A percentile compares a stretch with the other conserved stretches of the same genome.
These are phyloP conservation scores for Lasiodiplodia sp. DNA, from an alignment of 2,329 filamentous ascomycete genomes.

Conservation along the genomic window DNA sequence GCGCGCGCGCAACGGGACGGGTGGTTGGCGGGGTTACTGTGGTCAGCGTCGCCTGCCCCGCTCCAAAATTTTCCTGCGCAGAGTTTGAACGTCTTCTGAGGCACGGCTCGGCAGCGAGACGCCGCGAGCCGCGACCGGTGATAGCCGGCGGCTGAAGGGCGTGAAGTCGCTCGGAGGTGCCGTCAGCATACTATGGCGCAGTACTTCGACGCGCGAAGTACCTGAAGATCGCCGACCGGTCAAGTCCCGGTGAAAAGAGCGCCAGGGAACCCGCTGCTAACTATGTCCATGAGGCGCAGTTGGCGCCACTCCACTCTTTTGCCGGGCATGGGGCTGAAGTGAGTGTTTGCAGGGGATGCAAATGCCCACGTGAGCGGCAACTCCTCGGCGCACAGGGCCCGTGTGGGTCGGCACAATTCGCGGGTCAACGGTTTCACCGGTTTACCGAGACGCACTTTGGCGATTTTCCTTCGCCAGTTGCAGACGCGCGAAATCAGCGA, in stretches of 20 bases:
- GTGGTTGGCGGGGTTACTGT: not conserved
- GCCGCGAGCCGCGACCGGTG: slow-evolving; percentile 14
- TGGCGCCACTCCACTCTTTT: not conserved
- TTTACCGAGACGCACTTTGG: slow-evolving; percentile 26
- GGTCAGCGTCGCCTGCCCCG: slow-evolving; percentile 2
- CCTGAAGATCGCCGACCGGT: slow-evolving; percentile 22
- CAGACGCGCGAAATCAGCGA: slow-evolving; percentile 40
- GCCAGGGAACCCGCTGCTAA: slow-evolving; percentile 22
- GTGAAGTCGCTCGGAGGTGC: slow-evolving; percentile 1
- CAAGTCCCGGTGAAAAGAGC: slow-evolving; percentile 17
- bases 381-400: not conserved
- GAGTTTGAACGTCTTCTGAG: slow-evolving; percentile 13
- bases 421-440: slow-evolving; percentile 9
- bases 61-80: slow-evolving; percentile 13
- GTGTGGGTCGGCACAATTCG: not conserved
- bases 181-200: not conserved
- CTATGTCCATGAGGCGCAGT: slow-evolving; percentile 4
- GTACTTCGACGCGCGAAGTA: slow-evolving; percentile 17
- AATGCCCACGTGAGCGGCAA: not conserved
- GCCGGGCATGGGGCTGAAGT: not conserved
- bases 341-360: not conserved
- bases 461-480: slow-evolving; percentile 32
- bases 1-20: not conserved
- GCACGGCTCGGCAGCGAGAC: slow-evolving; percentile 2
- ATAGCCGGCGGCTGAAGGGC: slow-evolving; percentile 13